Evolutionary conservation across 805 yeast species (phyloP).

Genomic region (Lipomyces kockii): DNA sequence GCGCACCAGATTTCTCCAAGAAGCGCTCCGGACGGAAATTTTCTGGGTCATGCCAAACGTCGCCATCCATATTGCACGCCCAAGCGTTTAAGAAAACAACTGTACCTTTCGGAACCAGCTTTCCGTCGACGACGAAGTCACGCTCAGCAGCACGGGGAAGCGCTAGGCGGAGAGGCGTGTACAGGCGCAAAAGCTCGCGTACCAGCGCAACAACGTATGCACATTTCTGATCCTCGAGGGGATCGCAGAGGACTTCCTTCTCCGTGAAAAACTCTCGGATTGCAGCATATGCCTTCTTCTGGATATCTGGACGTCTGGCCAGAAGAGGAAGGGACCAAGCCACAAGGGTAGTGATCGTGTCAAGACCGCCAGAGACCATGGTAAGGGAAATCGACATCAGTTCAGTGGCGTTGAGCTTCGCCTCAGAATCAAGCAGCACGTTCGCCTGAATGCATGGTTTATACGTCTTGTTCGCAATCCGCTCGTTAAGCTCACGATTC

Average conservation of each 20-base stretch:
- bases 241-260: slow-evolving; percentile 33
- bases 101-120: slow-evolving; percentile 59
- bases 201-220: slow-evolving; percentile 60
- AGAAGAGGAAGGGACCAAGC: slow-evolving; percentile 63
- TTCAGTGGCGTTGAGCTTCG: slow-evolving; percentile 46
- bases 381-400: slow-evolving; percentile 64
- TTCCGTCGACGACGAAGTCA: slow-evolving; percentile 48
- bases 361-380: slow-evolving; percentile 77
- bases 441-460: slow-evolving; percentile 40
- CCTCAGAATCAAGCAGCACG: slow-evolving; percentile 36
- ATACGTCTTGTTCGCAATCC: slow-evolving; percentile 30
- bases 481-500: slow-evolving; percentile 29
- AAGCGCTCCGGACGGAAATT: slow-evolving; percentile 44
- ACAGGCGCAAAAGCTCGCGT: slow-evolving; percentile 62
- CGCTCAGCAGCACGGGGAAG: slow-evolving; percentile 64
- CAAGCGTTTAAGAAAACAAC: slow-evolving; percentile 65
- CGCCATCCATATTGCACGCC: slow-evolving; percentile 68
- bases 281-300: slow-evolving; percentile 51
- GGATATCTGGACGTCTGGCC: slow-evolving; percentile 52
- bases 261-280: slow-evolving; percentile 47
- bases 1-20: slow-evolving; percentile 36
- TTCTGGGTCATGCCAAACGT: slow-evolving; percentile 40
- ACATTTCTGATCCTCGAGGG: slow-evolving; percentile 46
- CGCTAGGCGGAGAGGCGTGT: slow-evolving; percentile 67
- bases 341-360: slow-evolving; percentile 66